Evolutionary conservation across 2,329 filamentous ascomycete species (phyloP).

Genomic region (Stachybotrys elegans): DNA sequence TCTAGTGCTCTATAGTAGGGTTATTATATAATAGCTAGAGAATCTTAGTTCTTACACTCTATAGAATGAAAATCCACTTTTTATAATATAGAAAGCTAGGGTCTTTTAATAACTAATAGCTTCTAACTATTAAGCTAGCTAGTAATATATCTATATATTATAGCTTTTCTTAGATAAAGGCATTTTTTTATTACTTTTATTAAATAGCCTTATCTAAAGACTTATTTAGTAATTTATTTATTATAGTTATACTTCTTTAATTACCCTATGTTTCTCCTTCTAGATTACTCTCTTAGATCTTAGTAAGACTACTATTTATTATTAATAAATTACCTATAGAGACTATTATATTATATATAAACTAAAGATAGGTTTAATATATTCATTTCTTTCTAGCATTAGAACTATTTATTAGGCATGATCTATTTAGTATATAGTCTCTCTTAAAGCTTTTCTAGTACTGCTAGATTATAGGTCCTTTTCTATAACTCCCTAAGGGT

Average conservation of each 20-base stretch:
- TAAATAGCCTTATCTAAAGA: background rate
- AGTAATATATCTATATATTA: background rate
- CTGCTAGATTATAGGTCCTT: too few relatives aligned
- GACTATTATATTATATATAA: background rate
- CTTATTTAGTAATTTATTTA: too few relatives aligned
- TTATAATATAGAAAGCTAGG: too few relatives aligned
- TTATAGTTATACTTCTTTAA: background rate
- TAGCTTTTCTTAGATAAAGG: background rate
- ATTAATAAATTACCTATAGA: background rate
- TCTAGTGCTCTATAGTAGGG: too few relatives aligned
- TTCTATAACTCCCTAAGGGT: too few relatives aligned
- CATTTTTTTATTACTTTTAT: constrained; percentile 1
- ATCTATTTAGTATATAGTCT: too few relatives aligned
- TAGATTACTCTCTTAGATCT: background rate
- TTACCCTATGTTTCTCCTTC: background rate
- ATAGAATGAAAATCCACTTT: background rate
- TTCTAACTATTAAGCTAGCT: too few relatives aligned
- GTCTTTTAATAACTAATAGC: background rate
- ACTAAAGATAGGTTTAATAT: too few relatives aligned
- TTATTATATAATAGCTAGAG: background rate
- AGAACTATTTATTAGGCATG: too few relatives aligned
- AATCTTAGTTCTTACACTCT: background rate
- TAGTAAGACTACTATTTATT: background rate
- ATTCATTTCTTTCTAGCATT: too few relatives aligned
- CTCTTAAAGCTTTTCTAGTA: too few relatives aligned